Conservation (phyloP, 2,329 filamentous ascomycete genomes). For the Botrytis elliptica region DNA sequence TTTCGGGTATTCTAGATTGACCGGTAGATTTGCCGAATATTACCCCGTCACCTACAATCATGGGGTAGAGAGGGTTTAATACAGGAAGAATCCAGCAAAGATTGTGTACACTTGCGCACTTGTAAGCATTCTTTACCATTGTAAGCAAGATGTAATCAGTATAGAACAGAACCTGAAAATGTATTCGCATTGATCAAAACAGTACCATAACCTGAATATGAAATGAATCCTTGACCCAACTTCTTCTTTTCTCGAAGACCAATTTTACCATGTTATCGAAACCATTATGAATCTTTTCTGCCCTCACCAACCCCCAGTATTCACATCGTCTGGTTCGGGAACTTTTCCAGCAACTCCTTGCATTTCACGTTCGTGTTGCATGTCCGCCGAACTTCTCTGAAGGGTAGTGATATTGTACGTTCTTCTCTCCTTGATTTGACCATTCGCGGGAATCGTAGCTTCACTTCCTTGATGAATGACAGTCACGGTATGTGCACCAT, state of each 20-base stretch:
- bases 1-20: background rate
- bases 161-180: background rate
- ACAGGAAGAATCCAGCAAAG: background rate
- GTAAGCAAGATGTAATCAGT: background rate
- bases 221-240: background rate
- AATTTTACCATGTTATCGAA: background rate
- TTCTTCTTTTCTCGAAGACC: background rate
- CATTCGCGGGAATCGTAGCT: background rate
- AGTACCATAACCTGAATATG: constrained; percentile 1
- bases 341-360: constrained; percentile 14
- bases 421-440: constrained; percentile 11
- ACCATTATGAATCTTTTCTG: background rate
- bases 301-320: constrained; percentile 17
- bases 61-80: background rate
- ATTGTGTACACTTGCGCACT: too few species aligned
- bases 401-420: constrained; percentile 6
- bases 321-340: constrained; percentile 15
- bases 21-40: background rate
- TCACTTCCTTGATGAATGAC: constrained; percentile 13
- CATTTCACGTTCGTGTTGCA: constrained; percentile 14
- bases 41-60: background rate
- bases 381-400: constrained; percentile 10
- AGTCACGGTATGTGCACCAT: constrained; percentile 19
- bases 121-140: background rate
- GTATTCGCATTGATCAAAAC: background rate